Percentiles rank a stretch among this genome's conserved stretches.
Conservation (phyloP, 148 eudicot genomes). For the Mesembryanthemum crystallinum region DNA sequence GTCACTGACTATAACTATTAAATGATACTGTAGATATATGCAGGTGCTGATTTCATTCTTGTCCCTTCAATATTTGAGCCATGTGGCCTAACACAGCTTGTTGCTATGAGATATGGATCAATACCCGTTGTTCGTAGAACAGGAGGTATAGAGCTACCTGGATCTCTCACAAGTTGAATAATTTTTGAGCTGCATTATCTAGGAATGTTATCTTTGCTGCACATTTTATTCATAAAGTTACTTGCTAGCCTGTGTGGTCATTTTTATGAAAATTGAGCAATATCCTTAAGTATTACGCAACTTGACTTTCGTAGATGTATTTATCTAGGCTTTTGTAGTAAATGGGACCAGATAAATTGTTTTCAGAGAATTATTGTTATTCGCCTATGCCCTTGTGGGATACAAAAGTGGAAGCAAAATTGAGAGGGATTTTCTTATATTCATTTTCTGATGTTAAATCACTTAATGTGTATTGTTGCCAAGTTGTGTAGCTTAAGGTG, state of each 20-base stretch:
- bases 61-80: conserved; percentile 99
- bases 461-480: too few species aligned
- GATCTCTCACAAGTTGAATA: not conserved
- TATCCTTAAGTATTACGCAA: not conserved
- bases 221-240: not conserved
- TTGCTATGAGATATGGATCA: conserved; percentile 97
- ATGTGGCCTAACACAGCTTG: conserved; percentile 95
- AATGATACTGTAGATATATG: conserved; percentile 66
- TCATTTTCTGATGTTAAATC: too few species aligned
- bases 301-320: not conserved
- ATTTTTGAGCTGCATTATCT: not conserved
- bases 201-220: not conserved
- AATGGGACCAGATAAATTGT: not conserved
- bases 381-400: not conserved
- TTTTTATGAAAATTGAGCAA: not conserved
- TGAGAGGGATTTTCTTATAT: too few species aligned
- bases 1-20: conserved; percentile 4
- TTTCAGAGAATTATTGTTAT: not conserved
- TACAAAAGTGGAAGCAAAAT: too few species aligned
- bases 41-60: conserved; percentile 90
- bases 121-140: conserved; percentile 96
- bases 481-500: too few species aligned
- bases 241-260: not conserved
- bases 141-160: conserved; percentile 57
- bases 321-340: not conserved